These are phyloP conservation scores for Coemansia sp. DNA, from an alignment of 192 early-diverging fungal genomes.

Conservation along the genomic window DNA sequence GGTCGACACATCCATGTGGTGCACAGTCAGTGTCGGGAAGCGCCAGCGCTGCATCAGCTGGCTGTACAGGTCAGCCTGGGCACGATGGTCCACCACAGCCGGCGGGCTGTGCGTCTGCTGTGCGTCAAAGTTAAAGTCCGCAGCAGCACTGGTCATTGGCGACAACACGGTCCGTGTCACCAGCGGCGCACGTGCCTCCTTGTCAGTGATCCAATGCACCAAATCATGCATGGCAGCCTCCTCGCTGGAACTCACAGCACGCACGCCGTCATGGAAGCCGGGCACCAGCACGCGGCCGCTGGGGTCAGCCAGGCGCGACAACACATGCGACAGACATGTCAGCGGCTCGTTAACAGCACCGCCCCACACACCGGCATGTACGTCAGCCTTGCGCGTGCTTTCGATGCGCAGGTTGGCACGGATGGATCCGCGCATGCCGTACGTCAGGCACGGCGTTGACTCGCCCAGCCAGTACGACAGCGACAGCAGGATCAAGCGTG, in stretches of 20 bases:
- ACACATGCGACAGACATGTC: constrained; percentile 63
- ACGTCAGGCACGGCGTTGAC: constrained; percentile 72
- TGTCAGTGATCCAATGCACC: constrained; percentile 27
- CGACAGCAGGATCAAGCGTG: constrained; percentile 51
- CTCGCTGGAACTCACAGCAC: constrained; percentile 55
- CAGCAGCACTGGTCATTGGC: neutral
- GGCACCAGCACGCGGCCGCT: constrained; percentile 62
- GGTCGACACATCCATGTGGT: constrained; percentile 71
- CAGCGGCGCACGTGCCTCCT: constrained; percentile 36
- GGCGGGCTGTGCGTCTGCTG: neutral
- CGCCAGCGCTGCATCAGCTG: constrained; percentile 74
- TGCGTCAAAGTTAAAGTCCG: neutral
- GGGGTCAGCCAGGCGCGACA: constrained; percentile 56
- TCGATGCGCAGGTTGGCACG: constrained; percentile 58
- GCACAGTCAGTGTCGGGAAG: constrained; percentile 69
- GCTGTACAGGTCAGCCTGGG: constrained; percentile 34
- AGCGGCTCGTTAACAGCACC: constrained; percentile 72
- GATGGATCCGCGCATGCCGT: constrained; percentile 75
- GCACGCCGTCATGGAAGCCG: constrained; percentile 67
- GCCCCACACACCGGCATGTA: constrained; percentile 75
- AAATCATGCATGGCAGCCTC: constrained; percentile 53
- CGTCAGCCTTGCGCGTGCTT: constrained; percentile 55
- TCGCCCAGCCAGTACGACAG: constrained; percentile 82
- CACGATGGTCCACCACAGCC: neutral
- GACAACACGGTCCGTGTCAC: constrained; percentile 24